phyloP scores from a whole-genome alignment of 306 rosid genomes.

The Nissolia schottii region DNA sequence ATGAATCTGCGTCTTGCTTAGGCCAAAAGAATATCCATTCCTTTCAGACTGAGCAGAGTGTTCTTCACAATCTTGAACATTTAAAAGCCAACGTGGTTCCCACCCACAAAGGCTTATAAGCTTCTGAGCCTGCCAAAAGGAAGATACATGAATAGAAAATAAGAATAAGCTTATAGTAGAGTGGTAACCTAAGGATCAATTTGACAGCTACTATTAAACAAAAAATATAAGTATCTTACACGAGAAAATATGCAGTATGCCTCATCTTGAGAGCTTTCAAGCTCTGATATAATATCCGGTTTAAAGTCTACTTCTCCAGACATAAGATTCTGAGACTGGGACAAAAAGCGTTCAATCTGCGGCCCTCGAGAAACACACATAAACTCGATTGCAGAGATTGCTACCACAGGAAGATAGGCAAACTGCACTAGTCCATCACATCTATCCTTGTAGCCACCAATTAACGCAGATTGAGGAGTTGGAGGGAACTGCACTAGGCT shows the following conservation, averaged over 20 bases:
- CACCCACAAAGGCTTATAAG: slow-evolving; percentile 98
- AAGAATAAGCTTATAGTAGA: slow-evolving; percentile 21
- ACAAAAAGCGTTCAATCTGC: slow-evolving; percentile 72
- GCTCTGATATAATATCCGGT: slow-evolving; percentile 62
- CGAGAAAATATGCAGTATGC: slow-evolving; percentile 60
- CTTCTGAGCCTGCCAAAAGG: slow-evolving; percentile 77
- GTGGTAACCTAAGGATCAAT: background rate
- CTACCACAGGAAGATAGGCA: slow-evolving; percentile 72
- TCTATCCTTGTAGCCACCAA: slow-evolving; percentile 96
- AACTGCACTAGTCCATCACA: slow-evolving; percentile 95
- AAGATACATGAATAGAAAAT: slow-evolving; percentile 25
- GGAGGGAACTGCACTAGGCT: slow-evolving; percentile 99
- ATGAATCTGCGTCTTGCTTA: slow-evolving; percentile 63
- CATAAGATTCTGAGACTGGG: slow-evolving; percentile 45
- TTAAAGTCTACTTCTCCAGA: slow-evolving; percentile 63
- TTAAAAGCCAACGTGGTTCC: slow-evolving; percentile 96
- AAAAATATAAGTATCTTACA: slow-evolving; percentile 44
- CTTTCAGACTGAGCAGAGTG: slow-evolving; percentile 99
- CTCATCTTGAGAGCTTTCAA: slow-evolving; percentile 76
- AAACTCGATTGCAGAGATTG: slow-evolving; percentile 77
- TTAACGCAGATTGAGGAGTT: slow-evolving; percentile 78
- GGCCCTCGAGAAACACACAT: slow-evolving; percentile 68
- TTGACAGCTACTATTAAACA: background rate
- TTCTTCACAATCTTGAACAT: slow-evolving; percentile 94
- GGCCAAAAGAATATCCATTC: slow-evolving; percentile 80